These are phyloP conservation scores for Trichoderma citrinoviride DNA, from an alignment of 2,329 filamentous ascomycete genomes.

Conservation along the genomic window DNA sequence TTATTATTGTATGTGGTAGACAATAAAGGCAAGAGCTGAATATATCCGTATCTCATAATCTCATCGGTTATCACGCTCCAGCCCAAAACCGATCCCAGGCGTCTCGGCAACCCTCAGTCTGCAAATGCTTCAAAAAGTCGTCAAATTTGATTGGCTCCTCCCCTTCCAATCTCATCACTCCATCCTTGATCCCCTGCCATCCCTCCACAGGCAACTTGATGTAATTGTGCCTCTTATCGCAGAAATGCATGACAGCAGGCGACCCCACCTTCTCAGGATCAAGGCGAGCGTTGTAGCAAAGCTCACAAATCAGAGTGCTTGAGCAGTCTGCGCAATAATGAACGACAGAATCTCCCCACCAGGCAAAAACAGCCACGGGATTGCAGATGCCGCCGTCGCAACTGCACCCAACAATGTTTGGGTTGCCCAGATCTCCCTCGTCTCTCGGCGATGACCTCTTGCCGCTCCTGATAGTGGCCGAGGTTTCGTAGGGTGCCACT, in stretches of 20 bases:
- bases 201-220: slow-evolving; percentile 27
- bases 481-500: background rate
- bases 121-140: slow-evolving; percentile 23
- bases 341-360: slow-evolving; percentile 24
- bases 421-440: slow-evolving; percentile 22
- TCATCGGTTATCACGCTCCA: slow-evolving; percentile 2
- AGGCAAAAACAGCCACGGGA: slow-evolving; percentile 20
- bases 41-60: background rate
- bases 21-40: background rate
- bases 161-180: slow-evolving; percentile 25
- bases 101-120: slow-evolving; percentile 24
- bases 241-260: slow-evolving; percentile 19
- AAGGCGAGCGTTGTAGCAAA: slow-evolving; percentile 24
- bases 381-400: slow-evolving; percentile 25
- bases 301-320: slow-evolving; percentile 26
- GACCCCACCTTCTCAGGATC: slow-evolving; percentile 15
- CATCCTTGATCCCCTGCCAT: slow-evolving; percentile 28
- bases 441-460: background rate
- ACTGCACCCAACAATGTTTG: background rate
- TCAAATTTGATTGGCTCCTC: slow-evolving; percentile 23
- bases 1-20: background rate
- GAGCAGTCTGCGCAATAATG: slow-evolving; percentile 28
- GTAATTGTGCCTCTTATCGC: slow-evolving; percentile 26
- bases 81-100: slow-evolving; percentile 24
- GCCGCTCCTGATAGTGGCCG: background rate